Conservation (phyloP, 1,284 basidiomycete species). For the Megacollybia platyphylla region DNA sequence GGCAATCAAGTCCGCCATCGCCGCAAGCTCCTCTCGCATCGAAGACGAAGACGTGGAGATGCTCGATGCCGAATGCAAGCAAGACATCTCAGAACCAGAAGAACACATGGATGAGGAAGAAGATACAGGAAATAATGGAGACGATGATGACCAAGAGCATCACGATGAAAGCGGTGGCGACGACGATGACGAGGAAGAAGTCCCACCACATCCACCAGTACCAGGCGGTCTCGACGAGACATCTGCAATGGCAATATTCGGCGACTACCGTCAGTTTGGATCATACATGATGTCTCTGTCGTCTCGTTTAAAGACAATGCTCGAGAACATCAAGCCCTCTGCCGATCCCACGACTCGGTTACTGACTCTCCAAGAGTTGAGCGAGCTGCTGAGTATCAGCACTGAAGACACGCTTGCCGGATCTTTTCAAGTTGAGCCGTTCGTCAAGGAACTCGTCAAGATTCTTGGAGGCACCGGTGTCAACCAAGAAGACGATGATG, state of each 20-base stretch:
- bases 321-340: constrained; percentile 78
- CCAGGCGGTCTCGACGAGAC: constrained; percentile 60
- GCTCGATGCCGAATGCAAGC: constrained; percentile 53
- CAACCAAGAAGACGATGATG: constrained; percentile 51
- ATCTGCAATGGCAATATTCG: constrained; percentile 71
- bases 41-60: constrained; percentile 68
- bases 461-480: constrained; percentile 79
- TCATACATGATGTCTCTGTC: constrained; percentile 84
- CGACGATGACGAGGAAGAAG: constrained; percentile 29
- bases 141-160: constrained; percentile 21
- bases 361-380: constrained; percentile 87
- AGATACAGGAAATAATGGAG: constrained; percentile 33
- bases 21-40: constrained; percentile 44
- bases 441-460: constrained; percentile 85
- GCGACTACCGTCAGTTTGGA: constrained; percentile 76
- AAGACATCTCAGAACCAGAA: constrained; percentile 40
- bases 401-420: constrained; percentile 95
- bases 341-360: constrained; percentile 75
- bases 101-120: constrained; percentile 31
- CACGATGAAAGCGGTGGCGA: constrained; percentile 22
- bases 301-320: constrained; percentile 80
- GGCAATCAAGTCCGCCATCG: constrained; percentile 38
- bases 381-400: constrained; percentile 90
- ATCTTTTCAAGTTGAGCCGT: constrained; percentile 87
- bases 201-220: constrained; percentile 23